Conservation (phyloP, 495 filamentous ascomycete species). For the Trichoderma reesei region DNA sequence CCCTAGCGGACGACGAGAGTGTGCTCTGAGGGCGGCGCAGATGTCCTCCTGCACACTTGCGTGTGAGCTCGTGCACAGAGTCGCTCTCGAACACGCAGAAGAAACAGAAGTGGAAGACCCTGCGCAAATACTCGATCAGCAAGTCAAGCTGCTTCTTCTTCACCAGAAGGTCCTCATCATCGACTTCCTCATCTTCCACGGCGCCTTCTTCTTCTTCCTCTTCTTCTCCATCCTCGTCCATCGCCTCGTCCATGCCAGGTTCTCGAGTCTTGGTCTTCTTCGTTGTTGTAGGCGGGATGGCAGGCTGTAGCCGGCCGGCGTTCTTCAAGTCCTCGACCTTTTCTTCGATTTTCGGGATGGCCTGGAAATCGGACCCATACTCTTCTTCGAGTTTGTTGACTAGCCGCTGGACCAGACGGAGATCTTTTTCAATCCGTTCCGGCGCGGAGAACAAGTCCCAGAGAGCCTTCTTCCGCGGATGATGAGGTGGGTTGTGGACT, state of each 20-base stretch:
- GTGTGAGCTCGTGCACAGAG: slow-evolving; percentile 86
- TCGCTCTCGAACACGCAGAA: slow-evolving; percentile 99
- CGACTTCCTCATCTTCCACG: slow-evolving; percentile 66
- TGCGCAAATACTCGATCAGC: slow-evolving; percentile 89
- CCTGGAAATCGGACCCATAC: slow-evolving; percentile 60
- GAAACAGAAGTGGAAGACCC: slow-evolving; percentile 98
- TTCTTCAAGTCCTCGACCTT: slow-evolving; percentile 68
- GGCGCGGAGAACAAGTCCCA: slow-evolving; percentile 94
- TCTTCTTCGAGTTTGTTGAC: slow-evolving; percentile 73
- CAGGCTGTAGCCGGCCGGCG: slow-evolving; percentile 64
- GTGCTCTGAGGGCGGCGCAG: slow-evolving; percentile 80
- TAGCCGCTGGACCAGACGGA: slow-evolving; percentile 66
- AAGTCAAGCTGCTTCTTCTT: slow-evolving; percentile 97
- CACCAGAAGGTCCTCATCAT: slow-evolving; percentile 77
- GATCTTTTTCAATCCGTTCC: slow-evolving; percentile 76
- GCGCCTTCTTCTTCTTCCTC: slow-evolving; percentile 68
- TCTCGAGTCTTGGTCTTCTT: slow-evolving; percentile 49
- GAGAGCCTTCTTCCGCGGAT: slow-evolving; percentile 88
- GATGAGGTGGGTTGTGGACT: slow-evolving; percentile 77
- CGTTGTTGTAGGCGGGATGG: slow-evolving; percentile 43
- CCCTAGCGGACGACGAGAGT: slow-evolving; percentile 70
- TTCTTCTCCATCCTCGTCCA: slow-evolving; percentile 61
- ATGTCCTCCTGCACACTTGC: slow-evolving; percentile 95
- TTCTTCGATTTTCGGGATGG: slow-evolving; percentile 69
- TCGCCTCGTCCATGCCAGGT: slow-evolving; percentile 55